These are phyloP conservation scores for Neltuma alba DNA, from an alignment of 306 rosid species.

Conservation along the genomic window DNA sequence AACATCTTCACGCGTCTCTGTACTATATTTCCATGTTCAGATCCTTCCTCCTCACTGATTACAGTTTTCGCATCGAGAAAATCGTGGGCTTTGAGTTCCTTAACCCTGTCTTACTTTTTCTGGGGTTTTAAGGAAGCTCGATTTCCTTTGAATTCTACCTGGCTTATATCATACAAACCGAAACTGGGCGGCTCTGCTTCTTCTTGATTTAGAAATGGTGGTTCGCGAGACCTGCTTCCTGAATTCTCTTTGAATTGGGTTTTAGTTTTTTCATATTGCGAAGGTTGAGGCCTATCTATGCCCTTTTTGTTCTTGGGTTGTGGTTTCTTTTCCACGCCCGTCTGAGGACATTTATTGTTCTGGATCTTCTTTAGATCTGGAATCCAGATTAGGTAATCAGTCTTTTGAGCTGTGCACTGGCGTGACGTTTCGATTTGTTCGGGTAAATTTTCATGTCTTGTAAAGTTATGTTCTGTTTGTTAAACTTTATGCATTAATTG, in stretches of 20 bases:
- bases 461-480: not conserved
- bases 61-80: not conserved
- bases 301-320: not conserved
- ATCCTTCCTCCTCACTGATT: not conserved
- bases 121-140: not conserved
- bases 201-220: not conserved
- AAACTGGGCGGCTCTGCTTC: not conserved
- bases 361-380: constrained; percentile 2
- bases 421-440: not conserved
- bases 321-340: not conserved
- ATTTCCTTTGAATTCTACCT: not conserved
- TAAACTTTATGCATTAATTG: not conserved
- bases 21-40: not conserved
- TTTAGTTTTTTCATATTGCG: not conserved
- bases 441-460: not conserved
- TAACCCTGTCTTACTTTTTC: not conserved
- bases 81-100: not conserved
- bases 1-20: not conserved
- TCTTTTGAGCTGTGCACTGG: not conserved
- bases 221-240: not conserved
- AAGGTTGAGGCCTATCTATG: not conserved
- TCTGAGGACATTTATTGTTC: not conserved
- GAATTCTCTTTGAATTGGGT: not conserved
- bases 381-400: not conserved
- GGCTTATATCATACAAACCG: not conserved